These are phyloP conservation scores for Trametes coccinea DNA, from an alignment of 768 basidiomycete genomes.

Conservation along the genomic window DNA sequence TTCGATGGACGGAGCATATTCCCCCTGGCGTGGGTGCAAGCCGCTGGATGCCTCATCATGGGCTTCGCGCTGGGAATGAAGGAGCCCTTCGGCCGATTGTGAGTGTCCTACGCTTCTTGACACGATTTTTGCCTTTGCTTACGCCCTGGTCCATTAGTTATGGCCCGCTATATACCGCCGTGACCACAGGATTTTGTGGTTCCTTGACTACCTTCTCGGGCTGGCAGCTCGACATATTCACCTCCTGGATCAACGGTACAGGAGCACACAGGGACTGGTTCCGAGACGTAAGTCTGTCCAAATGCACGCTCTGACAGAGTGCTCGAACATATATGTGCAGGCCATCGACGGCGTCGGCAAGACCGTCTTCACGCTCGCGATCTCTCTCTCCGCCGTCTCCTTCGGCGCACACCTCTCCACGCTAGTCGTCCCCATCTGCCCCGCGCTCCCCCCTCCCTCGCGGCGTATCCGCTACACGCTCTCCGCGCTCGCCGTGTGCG, in stretches of 20 bases:
- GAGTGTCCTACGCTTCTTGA: constrained; percentile 33
- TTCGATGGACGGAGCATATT: constrained; percentile 81
- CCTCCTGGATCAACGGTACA: constrained; percentile 76
- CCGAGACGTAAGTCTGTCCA: constrained; percentile 56
- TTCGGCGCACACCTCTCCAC: constrained; percentile 71
- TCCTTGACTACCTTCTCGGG: constrained; percentile 95
- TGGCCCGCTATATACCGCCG: constrained; percentile 81
- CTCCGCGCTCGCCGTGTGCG: constrained; percentile 56
- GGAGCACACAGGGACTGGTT: constrained; percentile 61
- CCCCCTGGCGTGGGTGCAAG: constrained; percentile 82
- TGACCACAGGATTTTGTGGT: constrained; percentile 94
- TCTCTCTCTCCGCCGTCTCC: constrained; percentile 74
- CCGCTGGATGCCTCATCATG: constrained; percentile 89
- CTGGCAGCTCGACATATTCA: constrained; percentile 90
- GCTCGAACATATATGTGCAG: constrained; percentile 41
- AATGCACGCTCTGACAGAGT: constrained; percentile 8
- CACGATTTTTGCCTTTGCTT: constrained; percentile 5
- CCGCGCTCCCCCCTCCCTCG: constrained; percentile 42
- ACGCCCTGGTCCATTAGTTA: constrained; percentile 52
- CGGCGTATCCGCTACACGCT: constrained; percentile 50
- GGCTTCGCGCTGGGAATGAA: constrained; percentile 74
- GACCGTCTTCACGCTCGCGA: constrained; percentile 72
- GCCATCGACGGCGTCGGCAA: constrained; percentile 85
- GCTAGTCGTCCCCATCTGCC: constrained; percentile 42
- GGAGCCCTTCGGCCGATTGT: constrained; percentile 75